These are phyloP conservation scores for Cylindrotheca closterium DNA, from an alignment of 108 stramenopile genomes.

Conservation along the genomic window DNA sequence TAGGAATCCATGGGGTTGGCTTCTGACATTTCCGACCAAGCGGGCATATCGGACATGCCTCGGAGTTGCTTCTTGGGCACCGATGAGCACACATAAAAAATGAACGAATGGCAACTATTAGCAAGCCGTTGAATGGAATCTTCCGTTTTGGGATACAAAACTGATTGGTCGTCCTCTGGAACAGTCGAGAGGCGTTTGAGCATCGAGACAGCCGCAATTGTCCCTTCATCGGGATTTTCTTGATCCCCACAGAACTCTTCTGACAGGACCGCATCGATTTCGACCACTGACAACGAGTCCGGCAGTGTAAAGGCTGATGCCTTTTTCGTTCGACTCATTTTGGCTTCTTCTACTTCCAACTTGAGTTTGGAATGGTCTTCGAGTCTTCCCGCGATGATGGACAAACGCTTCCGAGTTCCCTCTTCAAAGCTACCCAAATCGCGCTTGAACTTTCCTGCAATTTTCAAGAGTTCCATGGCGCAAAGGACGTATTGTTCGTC, in stretches of 20 bases:
- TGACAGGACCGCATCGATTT: slow-evolving; percentile 73
- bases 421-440: slow-evolving; percentile 53
- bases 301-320: slow-evolving; percentile 42
- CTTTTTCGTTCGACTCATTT: background rate
- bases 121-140: slow-evolving; percentile 56
- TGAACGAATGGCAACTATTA: slow-evolving; percentile 67
- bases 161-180: slow-evolving; percentile 6
- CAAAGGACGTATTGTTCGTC: slow-evolving; percentile 81
- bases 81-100: slow-evolving; percentile 81
- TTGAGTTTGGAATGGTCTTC: slow-evolving; percentile 23
- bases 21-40: slow-evolving; percentile 60
- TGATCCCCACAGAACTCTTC: slow-evolving; percentile 52
- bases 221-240: slow-evolving; percentile 6
- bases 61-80: slow-evolving; percentile 64
- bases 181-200: slow-evolving; percentile 40
- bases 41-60: slow-evolving; percentile 62
- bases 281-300: slow-evolving; percentile 63
- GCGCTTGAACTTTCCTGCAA: slow-evolving; percentile 65
- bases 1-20: slow-evolving; percentile 57
- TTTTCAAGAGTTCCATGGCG: slow-evolving; percentile 70
- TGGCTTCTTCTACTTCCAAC: slow-evolving; percentile 26
- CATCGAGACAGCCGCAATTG: slow-evolving; percentile 30
- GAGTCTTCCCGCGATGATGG: slow-evolving; percentile 46
- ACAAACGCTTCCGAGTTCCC: slow-evolving; percentile 56
- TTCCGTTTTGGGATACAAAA: slow-evolving; percentile 53